These are phyloP conservation scores for Mortierella sp. DNA, from an alignment of 371 early-diverging fungal genomes.

Conservation along the genomic window DNA sequence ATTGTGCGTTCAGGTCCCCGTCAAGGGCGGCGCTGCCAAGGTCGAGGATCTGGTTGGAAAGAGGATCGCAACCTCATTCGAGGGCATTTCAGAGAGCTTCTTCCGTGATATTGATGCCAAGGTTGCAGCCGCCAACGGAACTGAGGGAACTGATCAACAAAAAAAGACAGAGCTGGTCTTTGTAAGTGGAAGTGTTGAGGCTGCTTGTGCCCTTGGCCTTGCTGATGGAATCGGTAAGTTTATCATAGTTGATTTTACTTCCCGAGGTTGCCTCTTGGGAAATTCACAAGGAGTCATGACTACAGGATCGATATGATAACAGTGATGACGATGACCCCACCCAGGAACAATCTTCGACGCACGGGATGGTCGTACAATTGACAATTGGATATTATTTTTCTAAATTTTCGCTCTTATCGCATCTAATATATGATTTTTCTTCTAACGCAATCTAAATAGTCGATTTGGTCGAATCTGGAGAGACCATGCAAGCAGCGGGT, in stretches of 20 bases:
- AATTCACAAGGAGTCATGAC: not conserved
- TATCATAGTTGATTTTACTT: not conserved
- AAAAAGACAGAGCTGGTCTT: conserved; percentile 80
- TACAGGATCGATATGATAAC: not conserved
- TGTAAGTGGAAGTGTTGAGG: conserved; percentile 95
- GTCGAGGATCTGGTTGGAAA: conserved; percentile 88
- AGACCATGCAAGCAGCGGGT: conserved; percentile 98
- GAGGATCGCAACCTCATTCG: conserved; percentile 94
- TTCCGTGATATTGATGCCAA: conserved; percentile 80
- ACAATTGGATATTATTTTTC: conserved; percentile 5
- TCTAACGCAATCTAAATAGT: conserved; percentile 43
- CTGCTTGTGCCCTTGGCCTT: conserved; percentile 95
- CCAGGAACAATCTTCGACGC: not conserved
- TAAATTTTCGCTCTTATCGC: conserved; percentile 3
- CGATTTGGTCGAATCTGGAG: conserved; percentile 91
- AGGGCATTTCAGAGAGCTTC: conserved; percentile 70
- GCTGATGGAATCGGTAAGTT: conserved; percentile 96
- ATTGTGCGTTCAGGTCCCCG: conserved; percentile 86
- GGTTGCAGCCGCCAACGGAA: conserved; percentile 56
- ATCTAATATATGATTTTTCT: not conserved
- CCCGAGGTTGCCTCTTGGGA: not conserved
- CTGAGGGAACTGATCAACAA: conserved; percentile 45
- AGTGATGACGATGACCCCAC: conserved; percentile 5
- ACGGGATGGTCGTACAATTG: conserved; percentile 8
- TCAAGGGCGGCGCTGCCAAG: conserved; percentile 60